Evolutionary conservation across 1,284 basidiomycete species (phyloP).

Genomic region (Exobasidium cylindrosporum): DNA sequence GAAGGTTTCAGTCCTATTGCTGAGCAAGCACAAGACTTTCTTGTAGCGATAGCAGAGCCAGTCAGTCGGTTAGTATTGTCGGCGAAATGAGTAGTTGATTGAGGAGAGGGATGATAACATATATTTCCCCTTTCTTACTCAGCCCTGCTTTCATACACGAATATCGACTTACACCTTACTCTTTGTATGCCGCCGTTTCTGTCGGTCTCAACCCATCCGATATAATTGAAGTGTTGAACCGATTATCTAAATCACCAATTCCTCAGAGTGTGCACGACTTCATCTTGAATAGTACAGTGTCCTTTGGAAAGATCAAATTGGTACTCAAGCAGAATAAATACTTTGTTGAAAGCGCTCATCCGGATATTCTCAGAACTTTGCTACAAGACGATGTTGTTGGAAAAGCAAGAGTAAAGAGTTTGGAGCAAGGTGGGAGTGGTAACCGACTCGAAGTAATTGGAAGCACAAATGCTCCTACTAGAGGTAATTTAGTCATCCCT

Average conservation of each 20-base stretch:
- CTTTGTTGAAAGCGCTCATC: constrained; percentile 53
- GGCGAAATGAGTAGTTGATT: no score
- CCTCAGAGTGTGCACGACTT: constrained; percentile 49
- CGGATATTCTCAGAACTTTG: constrained; percentile 49
- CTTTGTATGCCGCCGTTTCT: constrained; percentile 95
- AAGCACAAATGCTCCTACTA: constrained; percentile 37
- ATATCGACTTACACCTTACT: constrained; percentile 97
- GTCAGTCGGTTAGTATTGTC: constrained; percentile 94
- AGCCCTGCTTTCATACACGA: constrained; percentile 97
- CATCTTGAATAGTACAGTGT: constrained; percentile 50
- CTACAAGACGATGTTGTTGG: constrained; percentile 50
- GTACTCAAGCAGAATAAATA: constrained; percentile 55
- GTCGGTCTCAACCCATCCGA: constrained; percentile 96
- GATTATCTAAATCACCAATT: constrained; percentile 52
- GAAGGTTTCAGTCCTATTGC: constrained; percentile 70
- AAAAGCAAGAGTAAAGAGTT: constrained; percentile 40
- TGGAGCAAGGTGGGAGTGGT: constrained; percentile 10
- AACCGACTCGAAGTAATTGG: constrained; percentile 34
- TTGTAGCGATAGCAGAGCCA: constrained; percentile 96
- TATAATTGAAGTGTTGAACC: constrained; percentile 81
- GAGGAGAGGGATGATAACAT: neutral
- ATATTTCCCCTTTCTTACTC: constrained; percentile 33
- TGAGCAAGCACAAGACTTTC: constrained; percentile 95
- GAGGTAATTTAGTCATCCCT: constrained; percentile 47
- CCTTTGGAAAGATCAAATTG: constrained; percentile 55